Conservation (phyloP, 768 basidiomycete genomes). For the Leucosporidium yakuticum region DNA sequence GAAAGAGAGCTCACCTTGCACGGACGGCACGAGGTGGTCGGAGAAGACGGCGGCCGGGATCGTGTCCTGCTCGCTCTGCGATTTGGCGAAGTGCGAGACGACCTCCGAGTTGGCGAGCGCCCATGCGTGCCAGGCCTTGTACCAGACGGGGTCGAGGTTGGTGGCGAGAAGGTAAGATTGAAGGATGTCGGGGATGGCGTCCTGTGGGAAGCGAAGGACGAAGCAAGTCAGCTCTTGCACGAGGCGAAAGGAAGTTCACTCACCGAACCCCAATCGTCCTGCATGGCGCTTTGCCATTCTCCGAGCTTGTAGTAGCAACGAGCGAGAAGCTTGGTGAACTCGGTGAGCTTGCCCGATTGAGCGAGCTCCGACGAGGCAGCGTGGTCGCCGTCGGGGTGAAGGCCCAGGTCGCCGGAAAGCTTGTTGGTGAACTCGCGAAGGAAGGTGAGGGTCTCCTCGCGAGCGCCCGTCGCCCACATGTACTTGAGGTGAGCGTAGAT, state of each 20-base stretch:
- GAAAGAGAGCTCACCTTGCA: slow-evolving; percentile 60
- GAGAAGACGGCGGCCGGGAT: slow-evolving; percentile 61
- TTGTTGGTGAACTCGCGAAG: slow-evolving; percentile 74
- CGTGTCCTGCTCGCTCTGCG: slow-evolving; percentile 50
- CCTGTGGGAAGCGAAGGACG: slow-evolving; percentile 47
- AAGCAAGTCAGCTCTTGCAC: not conserved
- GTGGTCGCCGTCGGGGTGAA: slow-evolving; percentile 48
- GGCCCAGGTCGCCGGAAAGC: slow-evolving; percentile 66
- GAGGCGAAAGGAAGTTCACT: slow-evolving; percentile 40
- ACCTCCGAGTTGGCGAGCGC: slow-evolving; percentile 95
- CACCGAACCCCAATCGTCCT: slow-evolving; percentile 72
- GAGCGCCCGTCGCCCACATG: slow-evolving; percentile 82
- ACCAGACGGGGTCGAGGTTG: slow-evolving; percentile 89
- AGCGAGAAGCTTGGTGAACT: slow-evolving; percentile 80
- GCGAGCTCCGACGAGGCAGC: slow-evolving; percentile 38
- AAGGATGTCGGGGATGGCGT: slow-evolving; percentile 73
- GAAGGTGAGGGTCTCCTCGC: slow-evolving; percentile 71
- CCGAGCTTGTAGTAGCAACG: slow-evolving; percentile 95
- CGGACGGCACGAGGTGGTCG: slow-evolving; percentile 80
- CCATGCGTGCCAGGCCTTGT: slow-evolving; percentile 99
- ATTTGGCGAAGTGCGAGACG: slow-evolving; percentile 69
- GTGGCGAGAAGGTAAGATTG: slow-evolving; percentile 80
- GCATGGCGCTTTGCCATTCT: slow-evolving; percentile 80
- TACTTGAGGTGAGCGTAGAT: slow-evolving; percentile 94
- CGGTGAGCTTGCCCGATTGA: slow-evolving; percentile 48